Evolutionary conservation across 495 filamentous ascomycete species (phyloP).

Genomic region (Collariella sp.): DNA sequence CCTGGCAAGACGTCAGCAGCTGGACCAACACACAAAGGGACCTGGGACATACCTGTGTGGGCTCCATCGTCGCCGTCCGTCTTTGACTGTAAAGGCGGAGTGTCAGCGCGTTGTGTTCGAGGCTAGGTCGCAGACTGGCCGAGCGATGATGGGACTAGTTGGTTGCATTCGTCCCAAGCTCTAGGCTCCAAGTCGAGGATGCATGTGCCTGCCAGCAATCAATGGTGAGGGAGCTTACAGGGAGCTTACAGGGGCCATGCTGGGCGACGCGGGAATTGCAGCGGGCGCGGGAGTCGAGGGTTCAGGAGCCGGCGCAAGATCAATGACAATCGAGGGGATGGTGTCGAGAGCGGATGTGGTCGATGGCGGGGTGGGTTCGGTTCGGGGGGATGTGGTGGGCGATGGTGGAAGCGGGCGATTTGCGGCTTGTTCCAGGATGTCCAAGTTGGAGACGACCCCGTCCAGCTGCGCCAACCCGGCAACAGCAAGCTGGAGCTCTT

Average conservation of each 20-base stretch:
- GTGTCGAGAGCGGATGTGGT: constrained; percentile 10
- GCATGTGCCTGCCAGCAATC: not conserved
- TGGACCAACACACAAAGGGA: not conserved
- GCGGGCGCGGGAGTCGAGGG: constrained; percentile 21
- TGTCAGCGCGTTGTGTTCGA: not conserved
- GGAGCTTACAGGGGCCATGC: constrained; percentile 56
- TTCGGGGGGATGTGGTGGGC: constrained; percentile 33
- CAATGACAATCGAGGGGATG: constrained; percentile 16
- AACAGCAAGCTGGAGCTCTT: constrained; percentile 3
- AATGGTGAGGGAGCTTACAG: too few relatives aligned
- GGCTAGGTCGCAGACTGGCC: too few relatives aligned
- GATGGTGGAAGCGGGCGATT: constrained; percentile 33
- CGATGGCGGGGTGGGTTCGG: constrained; percentile 22
- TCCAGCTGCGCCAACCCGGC: not conserved
- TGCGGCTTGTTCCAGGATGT: constrained; percentile 24
- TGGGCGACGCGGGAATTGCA: constrained; percentile 35
- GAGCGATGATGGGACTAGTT: not conserved
- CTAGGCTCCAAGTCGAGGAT: not conserved
- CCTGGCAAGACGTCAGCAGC: constrained; percentile 37
- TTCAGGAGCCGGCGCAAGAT: constrained; percentile 23
- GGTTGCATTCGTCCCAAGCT: not conserved
- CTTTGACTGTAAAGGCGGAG: constrained; percentile 12
- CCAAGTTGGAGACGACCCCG: too few relatives aligned
- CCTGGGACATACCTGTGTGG: constrained; percentile 26
- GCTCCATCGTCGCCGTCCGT: constrained; percentile 33